Evolutionary conservation across 257 asterid species (phyloP), one percentile per base, ranked within the genome.

Genomic region (Solanum pinnatisectum): DNA sequence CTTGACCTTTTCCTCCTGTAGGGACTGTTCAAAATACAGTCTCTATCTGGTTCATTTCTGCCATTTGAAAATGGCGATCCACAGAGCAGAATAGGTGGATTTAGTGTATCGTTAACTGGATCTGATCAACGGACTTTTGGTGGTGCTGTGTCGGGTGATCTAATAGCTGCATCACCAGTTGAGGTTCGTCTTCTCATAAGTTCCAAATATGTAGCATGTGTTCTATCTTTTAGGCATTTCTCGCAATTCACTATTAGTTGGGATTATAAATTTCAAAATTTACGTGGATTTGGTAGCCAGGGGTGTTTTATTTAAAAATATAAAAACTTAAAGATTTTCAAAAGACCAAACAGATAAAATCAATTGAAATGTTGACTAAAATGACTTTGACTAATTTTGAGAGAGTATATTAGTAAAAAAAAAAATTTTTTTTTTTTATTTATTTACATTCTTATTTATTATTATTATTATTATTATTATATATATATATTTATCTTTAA

Each of bases 101-200:
- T 94, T 73, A 92, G 95, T 91, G 88, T 90, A 65, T 90, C 91
- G 1, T 90, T 94, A 72, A 90, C 95, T 78, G 95, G 95, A 36
- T 89, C 95, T 6, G 95, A 92, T 87, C 94, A 95, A 87, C 89
- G 95, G 88, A 91, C 92, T 83, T 90, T 94, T 5, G 95, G 97
- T 84, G 95, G 94, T 33, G 85, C 93, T 73, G 97, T 94, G 77
- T 93, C 93, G n/a, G 95, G 97, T 56, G 87, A 88, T 83, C 89
- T 94, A n/a, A 89, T 87, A 13, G 95, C 95, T 5, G 90, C 93
- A 23, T 90, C 95, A 83, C 93, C 95, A 23, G 93, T 94, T 46
- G 94, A 92, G 93, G 95, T 94, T 79, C 84, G 74, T 76, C 86
- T 88, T 77, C 84, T 89, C 84, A 82, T 82, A 30, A n/a, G 18